Evolutionary conservation across 2,329 filamentous ascomycete species (phyloP).

Genomic region (Graphium sp.): DNA sequence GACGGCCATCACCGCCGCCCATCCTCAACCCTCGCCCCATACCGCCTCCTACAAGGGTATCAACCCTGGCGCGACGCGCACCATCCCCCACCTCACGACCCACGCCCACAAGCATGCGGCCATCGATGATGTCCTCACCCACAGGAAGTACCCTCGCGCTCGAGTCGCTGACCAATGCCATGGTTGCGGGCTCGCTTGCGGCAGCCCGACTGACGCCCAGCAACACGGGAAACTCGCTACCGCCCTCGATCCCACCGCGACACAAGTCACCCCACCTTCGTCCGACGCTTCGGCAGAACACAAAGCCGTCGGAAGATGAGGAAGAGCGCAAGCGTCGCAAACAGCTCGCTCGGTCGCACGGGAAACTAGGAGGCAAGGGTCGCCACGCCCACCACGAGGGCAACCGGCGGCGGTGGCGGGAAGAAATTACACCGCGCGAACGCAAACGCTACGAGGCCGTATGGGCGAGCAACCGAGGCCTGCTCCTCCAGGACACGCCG

Average conservation of each 20-base stretch:
- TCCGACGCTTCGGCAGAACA: conserved; percentile 39
- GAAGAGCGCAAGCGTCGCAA: conserved; percentile 30
- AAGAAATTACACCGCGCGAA: conserved; percentile 54
- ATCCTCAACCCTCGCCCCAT: conserved; percentile 4
- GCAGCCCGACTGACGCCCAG: conserved; percentile 35
- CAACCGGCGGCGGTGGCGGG: conserved; percentile 58
- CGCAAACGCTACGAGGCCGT: conserved; percentile 71
- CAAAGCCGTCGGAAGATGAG: conserved; percentile 30
- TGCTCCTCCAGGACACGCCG: conserved; percentile 22
- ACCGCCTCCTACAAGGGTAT: conserved; percentile 5
- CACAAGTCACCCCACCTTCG: conserved; percentile 38
- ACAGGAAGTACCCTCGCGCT: conserved; percentile 33
- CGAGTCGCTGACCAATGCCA: conserved; percentile 54
- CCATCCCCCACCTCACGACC: conserved; percentile 3
- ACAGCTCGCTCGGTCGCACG: conserved; percentile 21
- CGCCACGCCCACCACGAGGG: conserved; percentile 60
- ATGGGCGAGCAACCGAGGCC: conserved; percentile 66
- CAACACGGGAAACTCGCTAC: conserved; percentile 17
- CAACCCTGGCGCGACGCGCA: neutral
- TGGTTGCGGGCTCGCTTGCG: conserved; percentile 59
- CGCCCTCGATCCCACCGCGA: conserved; percentile 19
- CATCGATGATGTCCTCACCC: conserved; percentile 16
- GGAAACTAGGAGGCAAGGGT: conserved; percentile 27
- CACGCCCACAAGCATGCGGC: conserved; percentile 6
- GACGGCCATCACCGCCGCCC: conserved; percentile 5